Evolutionary conservation across 345 rosid species (phyloP).

Genomic region (Aquilaria yunnanensis): DNA sequence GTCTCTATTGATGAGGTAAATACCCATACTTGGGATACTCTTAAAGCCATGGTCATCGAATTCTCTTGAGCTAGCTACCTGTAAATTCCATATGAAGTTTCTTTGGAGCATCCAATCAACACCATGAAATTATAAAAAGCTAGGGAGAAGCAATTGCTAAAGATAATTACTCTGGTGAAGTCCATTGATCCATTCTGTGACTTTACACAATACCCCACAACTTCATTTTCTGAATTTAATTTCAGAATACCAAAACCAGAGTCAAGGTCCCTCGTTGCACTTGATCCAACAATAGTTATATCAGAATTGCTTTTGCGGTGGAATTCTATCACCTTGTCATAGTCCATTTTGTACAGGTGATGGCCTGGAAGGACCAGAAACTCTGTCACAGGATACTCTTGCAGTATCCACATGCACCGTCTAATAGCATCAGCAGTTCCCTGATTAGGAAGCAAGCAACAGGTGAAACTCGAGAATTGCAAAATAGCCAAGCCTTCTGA

Average conservation of each 20-base stretch:
- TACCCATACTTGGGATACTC: slow-evolving; percentile 52
- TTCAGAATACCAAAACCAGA: slow-evolving; percentile 47
- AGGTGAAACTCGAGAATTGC: background rate
- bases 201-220: slow-evolving; percentile 29
- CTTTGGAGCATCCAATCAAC: background rate
- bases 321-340: slow-evolving; percentile 46
- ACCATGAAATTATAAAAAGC: background rate
- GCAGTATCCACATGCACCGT: slow-evolving; percentile 76
- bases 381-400: slow-evolving; percentile 64
- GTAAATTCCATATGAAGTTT: slow-evolving; percentile 11
- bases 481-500: background rate
- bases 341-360: slow-evolving; percentile 85
- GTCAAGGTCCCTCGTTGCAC: slow-evolving; percentile 30
- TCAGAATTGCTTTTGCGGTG: slow-evolving; percentile 52
- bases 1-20: slow-evolving; percentile 54
- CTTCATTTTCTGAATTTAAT: slow-evolving; percentile 40
- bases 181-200: slow-evolving; percentile 20
- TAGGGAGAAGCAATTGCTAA: background rate
- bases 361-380: slow-evolving; percentile 80
- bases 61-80: slow-evolving; percentile 28
- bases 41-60: slow-evolving; percentile 10
- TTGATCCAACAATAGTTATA: slow-evolving; percentile 53
- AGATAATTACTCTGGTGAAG: slow-evolving; percentile 24
- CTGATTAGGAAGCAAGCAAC: slow-evolving; percentile 19
- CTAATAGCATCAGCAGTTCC: slow-evolving; percentile 92